phyloP scores from a whole-genome alignment of 768 basidiomycete species.

The Termitomyces titanicus region DNA sequence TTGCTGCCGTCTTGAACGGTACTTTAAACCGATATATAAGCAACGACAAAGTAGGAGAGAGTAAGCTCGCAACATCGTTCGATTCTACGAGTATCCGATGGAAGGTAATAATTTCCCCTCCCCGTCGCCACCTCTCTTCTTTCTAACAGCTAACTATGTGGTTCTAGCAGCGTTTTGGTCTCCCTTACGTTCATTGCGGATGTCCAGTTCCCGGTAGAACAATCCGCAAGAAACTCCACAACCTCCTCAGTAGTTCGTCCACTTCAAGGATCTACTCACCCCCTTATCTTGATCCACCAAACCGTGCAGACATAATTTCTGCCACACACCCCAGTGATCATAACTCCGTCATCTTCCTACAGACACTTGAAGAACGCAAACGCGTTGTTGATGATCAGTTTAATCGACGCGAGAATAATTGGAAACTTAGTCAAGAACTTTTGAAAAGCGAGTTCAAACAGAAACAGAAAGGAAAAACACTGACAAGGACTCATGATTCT shows the following conservation, averaged over 20 bases:
- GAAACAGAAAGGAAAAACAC: not conserved
- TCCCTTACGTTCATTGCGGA: conserved; percentile 57
- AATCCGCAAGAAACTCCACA: conserved; percentile 38
- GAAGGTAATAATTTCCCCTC: conserved; percentile 11
- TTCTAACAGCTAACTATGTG: not conserved
- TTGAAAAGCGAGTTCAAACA: not conserved
- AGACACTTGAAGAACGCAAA: not conserved
- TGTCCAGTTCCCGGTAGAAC: conserved; percentile 48
- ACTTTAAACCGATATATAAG: conserved; percentile 21
- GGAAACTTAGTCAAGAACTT: not conserved
- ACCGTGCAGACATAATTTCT: conserved; percentile 33
- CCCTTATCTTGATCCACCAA: conserved; percentile 26
- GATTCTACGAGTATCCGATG: conserved; percentile 33
- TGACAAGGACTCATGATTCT: not conserved
- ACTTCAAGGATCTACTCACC: conserved; percentile 13
- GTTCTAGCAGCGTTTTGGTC: conserved; percentile 41
- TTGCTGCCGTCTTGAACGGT: not conserved
- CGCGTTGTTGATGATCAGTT: not conserved
- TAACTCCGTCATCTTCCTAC: conserved; percentile 29
- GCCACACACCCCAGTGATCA: conserved; percentile 59
- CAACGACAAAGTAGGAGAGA: conserved; percentile 43
- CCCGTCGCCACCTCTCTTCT: not conserved
- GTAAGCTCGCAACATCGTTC: conserved; percentile 38
- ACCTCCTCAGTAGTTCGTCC: conserved; percentile 19
- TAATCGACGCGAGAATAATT: not conserved